Conservation (phyloP, 2,329 filamentous ascomycete genomes). For the Chrysoporthe puriensis region DNA sequence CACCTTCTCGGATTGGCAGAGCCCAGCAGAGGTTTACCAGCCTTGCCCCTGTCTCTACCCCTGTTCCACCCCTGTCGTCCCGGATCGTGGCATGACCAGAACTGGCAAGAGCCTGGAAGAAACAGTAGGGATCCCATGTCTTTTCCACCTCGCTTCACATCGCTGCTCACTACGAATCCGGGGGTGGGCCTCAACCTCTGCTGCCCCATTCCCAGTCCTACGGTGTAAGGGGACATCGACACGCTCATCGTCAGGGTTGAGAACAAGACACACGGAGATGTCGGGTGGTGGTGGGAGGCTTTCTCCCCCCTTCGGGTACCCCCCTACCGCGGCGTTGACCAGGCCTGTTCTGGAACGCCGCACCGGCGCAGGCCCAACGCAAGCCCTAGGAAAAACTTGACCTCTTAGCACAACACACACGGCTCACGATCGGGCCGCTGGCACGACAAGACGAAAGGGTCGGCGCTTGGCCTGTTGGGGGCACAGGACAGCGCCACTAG, state of each 20-base stretch:
- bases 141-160: neutral
- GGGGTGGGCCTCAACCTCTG: neutral
- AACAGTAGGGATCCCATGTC: neutral
- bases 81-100: neutral
- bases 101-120: slow-evolving; percentile 1
- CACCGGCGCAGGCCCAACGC: neutral
- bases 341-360: neutral
- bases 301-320: too few relatives aligned
- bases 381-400: slow-evolving; percentile 7
- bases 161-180: slow-evolving; percentile 1
- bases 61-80: neutral
- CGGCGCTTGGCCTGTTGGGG: neutral
- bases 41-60: neutral
- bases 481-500: slow-evolving; percentile 1
- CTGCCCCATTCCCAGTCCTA: too few relatives aligned
- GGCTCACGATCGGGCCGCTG: slow-evolving; percentile 5
- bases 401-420: slow-evolving; percentile 1
- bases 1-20: slow-evolving; percentile 2
- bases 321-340: neutral
- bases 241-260: too few relatives aligned
- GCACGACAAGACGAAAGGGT: neutral
- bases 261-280: too few relatives aligned
- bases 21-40: neutral
- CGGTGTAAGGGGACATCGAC: too few relatives aligned
- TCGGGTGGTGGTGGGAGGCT: too few relatives aligned